Evolutionary conservation across 768 basidiomycete genomes (phyloP).

Genomic region (Boletellus ananiceps): DNA sequence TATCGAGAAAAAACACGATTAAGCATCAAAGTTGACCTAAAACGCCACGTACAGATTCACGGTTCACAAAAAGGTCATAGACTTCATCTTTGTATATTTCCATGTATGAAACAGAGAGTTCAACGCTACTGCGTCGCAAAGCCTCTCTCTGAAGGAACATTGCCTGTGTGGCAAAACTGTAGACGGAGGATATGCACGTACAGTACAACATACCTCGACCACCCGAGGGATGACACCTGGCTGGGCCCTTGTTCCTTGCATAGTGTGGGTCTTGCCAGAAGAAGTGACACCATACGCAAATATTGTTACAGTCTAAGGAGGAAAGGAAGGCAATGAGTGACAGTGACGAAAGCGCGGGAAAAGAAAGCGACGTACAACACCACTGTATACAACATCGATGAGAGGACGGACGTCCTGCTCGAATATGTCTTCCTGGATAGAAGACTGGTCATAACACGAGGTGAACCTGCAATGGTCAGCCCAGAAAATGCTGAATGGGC

Average conservation of each 20-base stretch:
- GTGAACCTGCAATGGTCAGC: slow-evolving; percentile 48
- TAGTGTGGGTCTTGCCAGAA: slow-evolving; percentile 89
- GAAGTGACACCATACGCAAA: slow-evolving; percentile 92
- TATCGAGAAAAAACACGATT: background rate
- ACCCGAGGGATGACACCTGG: slow-evolving; percentile 87
- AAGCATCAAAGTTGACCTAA: background rate
- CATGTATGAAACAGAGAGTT: slow-evolving; percentile 68
- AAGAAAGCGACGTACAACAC: slow-evolving; percentile 50
- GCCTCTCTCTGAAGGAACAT: slow-evolving; percentile 50
- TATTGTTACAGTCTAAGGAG: slow-evolving; percentile 68
- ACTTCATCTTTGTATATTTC: slow-evolving; percentile 92
- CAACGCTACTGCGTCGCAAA: slow-evolving; percentile 40
- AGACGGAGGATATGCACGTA: background rate
- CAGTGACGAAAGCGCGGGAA: background rate
- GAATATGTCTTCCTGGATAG: slow-evolving; percentile 77
- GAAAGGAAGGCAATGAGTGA: background rate
- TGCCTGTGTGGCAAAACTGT: slow-evolving; percentile 34
- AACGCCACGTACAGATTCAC: slow-evolving; percentile 52
- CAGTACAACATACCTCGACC: slow-evolving; percentile 50
- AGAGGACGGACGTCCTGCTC: slow-evolving; percentile 69
- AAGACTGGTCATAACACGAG: slow-evolving; percentile 67
- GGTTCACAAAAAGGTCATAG: slow-evolving; percentile 75
- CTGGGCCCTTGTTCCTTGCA: slow-evolving; percentile 71
- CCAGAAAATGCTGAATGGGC: background rate
- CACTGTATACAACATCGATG: slow-evolving; percentile 71